A percentile compares a stretch with the other conserved stretches of the same genome.
phyloP scores from a whole-genome alignment of 148 eudicot genomes.

The Vaccinium vitisidaea region DNA sequence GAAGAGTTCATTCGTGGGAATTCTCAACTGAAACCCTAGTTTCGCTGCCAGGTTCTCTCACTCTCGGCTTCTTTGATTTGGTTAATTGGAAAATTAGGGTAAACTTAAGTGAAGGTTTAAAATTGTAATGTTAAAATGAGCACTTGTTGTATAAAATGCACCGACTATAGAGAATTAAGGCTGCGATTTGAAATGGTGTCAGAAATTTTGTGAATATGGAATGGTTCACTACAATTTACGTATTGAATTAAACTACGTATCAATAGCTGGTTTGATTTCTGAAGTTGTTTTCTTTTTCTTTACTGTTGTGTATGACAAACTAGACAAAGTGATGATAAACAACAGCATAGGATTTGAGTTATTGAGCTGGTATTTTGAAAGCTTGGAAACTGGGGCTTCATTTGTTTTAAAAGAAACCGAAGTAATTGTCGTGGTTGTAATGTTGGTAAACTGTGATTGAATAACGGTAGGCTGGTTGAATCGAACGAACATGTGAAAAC shows the following conservation, averaged over 20 bases:
- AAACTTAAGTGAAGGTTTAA: neutral
- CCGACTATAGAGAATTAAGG: neutral
- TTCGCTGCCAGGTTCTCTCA: neutral
- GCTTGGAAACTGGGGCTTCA: neutral
- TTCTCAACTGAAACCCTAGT: conserved; percentile 16
- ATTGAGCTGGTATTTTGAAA: neutral
- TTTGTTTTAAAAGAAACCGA: neutral
- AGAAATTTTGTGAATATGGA: neutral
- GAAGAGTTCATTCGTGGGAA: conserved; percentile 3
- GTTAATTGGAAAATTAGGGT: conserved; percentile 2
- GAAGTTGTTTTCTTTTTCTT: neutral
- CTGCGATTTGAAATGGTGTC: neutral
- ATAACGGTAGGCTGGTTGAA: neutral
- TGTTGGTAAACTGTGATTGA: neutral
- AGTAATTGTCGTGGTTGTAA: neutral
- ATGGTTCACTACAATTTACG: neutral
- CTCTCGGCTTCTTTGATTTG: neutral
- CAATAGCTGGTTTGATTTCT: neutral
- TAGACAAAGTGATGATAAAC: neutral
- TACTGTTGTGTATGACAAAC: neutral
- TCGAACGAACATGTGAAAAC: neutral
- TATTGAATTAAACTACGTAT: neutral
- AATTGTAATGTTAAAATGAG: neutral
- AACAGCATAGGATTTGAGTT: neutral
- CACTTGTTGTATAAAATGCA: neutral